phyloP scores from a whole-genome alignment of 176 grass and related monocot genomes.

The Themeda triandra region DNA sequence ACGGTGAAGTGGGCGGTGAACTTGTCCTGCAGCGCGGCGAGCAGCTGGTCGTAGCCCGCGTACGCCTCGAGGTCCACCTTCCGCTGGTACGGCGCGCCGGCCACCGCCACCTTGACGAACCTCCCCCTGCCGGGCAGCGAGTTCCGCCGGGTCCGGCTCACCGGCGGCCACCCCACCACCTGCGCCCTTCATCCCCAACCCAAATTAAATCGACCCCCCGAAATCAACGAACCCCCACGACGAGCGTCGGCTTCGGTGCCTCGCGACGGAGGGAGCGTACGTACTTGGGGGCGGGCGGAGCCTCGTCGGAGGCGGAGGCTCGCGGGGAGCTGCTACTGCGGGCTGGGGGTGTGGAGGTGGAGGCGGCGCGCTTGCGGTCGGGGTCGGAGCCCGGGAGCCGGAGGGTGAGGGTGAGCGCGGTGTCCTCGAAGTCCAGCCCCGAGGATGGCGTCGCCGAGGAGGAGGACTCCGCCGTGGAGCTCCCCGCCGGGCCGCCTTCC shows the following conservation, averaged over 20 bases:
- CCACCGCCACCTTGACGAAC: constrained; percentile 90
- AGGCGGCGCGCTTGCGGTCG: constrained; percentile 41
- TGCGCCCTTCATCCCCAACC: constrained; percentile 30
- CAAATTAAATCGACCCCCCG: not conserved
- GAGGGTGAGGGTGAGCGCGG: constrained; percentile 64
- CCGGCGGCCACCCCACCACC: constrained; percentile 93
- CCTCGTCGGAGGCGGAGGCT: constrained; percentile 22
- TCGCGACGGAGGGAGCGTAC: not conserved
- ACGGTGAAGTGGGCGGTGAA: constrained; percentile 78
- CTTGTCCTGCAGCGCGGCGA: constrained; percentile 75
- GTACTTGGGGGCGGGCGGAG: constrained; percentile 46
- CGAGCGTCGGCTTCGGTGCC: no score
- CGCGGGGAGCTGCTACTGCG: constrained; percentile 4
- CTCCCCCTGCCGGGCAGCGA: constrained; percentile 44
- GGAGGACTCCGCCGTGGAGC: constrained; percentile 72
- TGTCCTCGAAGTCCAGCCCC: constrained; percentile 82
- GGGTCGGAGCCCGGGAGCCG: constrained; percentile 47
- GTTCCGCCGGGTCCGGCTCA: constrained; percentile 51
- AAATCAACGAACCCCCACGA: not conserved
- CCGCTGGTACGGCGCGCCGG: constrained; percentile 72
- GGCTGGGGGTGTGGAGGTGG: constrained; percentile 20
- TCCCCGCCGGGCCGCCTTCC: constrained; percentile 64
- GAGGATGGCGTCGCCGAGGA: constrained; percentile 43
- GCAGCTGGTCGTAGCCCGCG: constrained; percentile 61
- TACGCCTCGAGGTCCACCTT: constrained; percentile 87